Percentiles rank a stretch among this genome's conserved stretches.
Conservation (phyloP, 1,284 basidiomycete species). For the Puccinia polysora region DNA sequence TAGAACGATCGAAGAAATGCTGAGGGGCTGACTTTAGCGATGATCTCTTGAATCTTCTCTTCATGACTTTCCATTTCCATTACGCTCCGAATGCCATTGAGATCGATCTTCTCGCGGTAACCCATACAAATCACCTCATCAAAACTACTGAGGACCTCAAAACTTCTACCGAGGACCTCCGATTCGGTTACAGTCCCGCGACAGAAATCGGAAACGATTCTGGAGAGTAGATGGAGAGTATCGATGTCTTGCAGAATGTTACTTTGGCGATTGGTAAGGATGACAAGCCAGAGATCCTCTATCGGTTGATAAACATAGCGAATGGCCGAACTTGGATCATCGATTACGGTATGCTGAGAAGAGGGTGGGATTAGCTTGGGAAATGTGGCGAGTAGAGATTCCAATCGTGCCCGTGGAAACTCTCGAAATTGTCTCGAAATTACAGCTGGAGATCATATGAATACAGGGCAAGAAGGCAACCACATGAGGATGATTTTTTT, state of each 20-base stretch:
- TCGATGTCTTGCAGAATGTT: slow-evolving; percentile 99
- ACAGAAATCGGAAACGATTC: slow-evolving; percentile 82
- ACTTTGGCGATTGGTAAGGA: slow-evolving; percentile 96
- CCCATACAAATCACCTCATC: slow-evolving; percentile 94
- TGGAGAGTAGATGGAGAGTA: slow-evolving; percentile 85
- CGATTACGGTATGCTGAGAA: slow-evolving; percentile 94
- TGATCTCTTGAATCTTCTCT: slow-evolving; percentile 99
- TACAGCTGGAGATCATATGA: too few species aligned
- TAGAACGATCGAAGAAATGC: slow-evolving; percentile 49
- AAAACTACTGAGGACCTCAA: slow-evolving; percentile 90
- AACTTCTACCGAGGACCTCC: slow-evolving; percentile 85
- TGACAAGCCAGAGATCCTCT: slow-evolving; percentile 93
- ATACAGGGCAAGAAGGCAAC: not conserved
- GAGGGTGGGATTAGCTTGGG: slow-evolving; percentile 95
- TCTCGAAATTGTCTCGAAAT: slow-evolving; percentile 95
- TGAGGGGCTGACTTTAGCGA: slow-evolving; percentile 70
- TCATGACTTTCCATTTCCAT: slow-evolving; percentile 99
- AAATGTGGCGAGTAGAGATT: slow-evolving; percentile 92
- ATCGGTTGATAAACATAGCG: slow-evolving; percentile 98
- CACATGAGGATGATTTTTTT: not conserved
- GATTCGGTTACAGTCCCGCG: slow-evolving; percentile 74
- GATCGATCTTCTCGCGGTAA: slow-evolving; percentile 85
- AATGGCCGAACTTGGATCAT: slow-evolving; percentile 65
- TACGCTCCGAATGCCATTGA: slow-evolving; percentile 84
- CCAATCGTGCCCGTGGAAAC: slow-evolving; percentile 84